Conservation (phyloP, 768 basidiomycete genomes). For the Tricholoma saponaceum region DNA sequence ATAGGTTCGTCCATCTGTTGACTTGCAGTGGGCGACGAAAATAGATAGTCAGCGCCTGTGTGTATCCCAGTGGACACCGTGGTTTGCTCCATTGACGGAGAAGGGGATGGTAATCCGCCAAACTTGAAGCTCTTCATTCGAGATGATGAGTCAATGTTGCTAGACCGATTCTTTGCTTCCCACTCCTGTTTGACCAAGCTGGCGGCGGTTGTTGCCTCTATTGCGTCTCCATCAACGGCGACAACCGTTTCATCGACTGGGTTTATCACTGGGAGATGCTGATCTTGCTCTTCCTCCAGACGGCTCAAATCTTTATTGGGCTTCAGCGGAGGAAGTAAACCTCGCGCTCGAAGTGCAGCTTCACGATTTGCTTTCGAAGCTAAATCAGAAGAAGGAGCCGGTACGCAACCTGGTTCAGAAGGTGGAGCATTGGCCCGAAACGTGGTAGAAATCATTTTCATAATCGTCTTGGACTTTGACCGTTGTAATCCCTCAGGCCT, state of each 20-base stretch:
- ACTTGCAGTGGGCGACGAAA: slow-evolving; percentile 4
- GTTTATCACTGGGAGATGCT: slow-evolving; percentile 31
- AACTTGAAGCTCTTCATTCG: slow-evolving; percentile 33
- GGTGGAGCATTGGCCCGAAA: slow-evolving; percentile 18
- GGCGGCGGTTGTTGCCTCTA: slow-evolving; percentile 37
- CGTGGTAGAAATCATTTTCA: slow-evolving; percentile 30
- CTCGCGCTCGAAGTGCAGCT: slow-evolving; percentile 58
- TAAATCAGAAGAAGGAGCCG: slow-evolving; percentile 14
- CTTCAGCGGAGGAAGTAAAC: slow-evolving; percentile 47
- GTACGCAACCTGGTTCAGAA: slow-evolving; percentile 8
- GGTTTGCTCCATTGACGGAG: neutral
- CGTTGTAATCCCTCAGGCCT: slow-evolving; percentile 12
- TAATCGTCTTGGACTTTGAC: slow-evolving; percentile 27
- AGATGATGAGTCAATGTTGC: slow-evolving; percentile 9
- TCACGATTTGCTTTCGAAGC: slow-evolving; percentile 38
- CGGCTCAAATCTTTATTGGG: slow-evolving; percentile 39
- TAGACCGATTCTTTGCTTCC: slow-evolving; percentile 36
- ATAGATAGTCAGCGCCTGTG: slow-evolving; percentile 6
- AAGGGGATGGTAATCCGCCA: slow-evolving; percentile 18
- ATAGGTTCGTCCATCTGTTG: neutral
- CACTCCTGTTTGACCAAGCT: slow-evolving; percentile 51
- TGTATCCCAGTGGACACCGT: neutral
- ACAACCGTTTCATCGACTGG: slow-evolving; percentile 9
- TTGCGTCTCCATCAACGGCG: slow-evolving; percentile 8
- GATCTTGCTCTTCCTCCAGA: slow-evolving; percentile 34